Conservation (phyloP, 352 stramenopile species). For the Globisporangium viniferum region DNA sequence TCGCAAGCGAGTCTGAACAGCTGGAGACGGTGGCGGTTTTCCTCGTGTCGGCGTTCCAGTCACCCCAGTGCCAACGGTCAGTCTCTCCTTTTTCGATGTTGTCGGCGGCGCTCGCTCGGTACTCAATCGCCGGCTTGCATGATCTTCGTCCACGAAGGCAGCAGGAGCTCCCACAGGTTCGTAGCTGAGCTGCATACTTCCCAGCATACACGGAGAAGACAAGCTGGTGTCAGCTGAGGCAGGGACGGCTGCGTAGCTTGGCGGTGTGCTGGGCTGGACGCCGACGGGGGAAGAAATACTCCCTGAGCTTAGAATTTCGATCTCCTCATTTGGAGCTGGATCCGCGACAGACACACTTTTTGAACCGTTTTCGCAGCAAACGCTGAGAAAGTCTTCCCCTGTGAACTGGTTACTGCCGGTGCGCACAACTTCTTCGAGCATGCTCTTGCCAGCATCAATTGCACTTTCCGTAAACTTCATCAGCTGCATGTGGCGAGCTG, state of each 20-base stretch:
- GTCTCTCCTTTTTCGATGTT: constrained; percentile 4
- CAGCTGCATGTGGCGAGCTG: neutral
- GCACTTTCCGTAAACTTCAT: constrained; percentile 1
- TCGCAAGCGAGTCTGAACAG: neutral
- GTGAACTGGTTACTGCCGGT: neutral
- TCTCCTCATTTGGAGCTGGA: neutral
- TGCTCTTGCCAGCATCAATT: neutral
- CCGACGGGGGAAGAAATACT: neutral
- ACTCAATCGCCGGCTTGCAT: neutral
- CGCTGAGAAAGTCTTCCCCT: neutral
- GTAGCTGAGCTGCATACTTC: neutral
- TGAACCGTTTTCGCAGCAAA: neutral
- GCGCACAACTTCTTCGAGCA: constrained; percentile 1
- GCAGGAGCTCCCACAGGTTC: neutral
- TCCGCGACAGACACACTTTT: neutral
- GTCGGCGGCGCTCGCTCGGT: neutral
- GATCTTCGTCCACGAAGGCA: neutral
- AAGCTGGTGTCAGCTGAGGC: constrained; percentile 13
- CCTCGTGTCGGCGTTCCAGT: neutral
- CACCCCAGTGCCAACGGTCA: neutral
- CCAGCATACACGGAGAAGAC: constrained; percentile 13
- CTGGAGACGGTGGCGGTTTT: neutral
- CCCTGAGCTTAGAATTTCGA: neutral
- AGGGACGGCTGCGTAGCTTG: neutral
- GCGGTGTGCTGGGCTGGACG: neutral